A percentile compares a stretch with the other conserved stretches of the same genome.
phyloP scores from a whole-genome alignment of 2,329 filamentous ascomycete species.

The Trichophyton simii region DNA sequence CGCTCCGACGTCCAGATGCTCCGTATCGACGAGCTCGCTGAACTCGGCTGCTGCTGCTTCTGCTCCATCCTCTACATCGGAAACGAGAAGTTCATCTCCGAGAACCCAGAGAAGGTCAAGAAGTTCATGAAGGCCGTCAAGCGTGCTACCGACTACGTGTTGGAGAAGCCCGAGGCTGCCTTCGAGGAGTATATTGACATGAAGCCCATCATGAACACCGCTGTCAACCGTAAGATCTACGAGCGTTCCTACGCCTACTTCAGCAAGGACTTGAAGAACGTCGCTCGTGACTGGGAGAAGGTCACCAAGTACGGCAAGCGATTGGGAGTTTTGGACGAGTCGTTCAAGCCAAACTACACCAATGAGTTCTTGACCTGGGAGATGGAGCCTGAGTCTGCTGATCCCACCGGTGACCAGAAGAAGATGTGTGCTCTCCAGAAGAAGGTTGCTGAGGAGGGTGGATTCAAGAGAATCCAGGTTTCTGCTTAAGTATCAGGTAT shows the following conservation, averaged over 20 bases:
- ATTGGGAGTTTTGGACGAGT: conserved; percentile 51
- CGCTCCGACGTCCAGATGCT: conserved; percentile 64
- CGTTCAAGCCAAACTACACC: conserved; percentile 61
- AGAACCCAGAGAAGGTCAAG: conserved; percentile 52
- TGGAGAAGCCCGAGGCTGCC: conserved; percentile 49
- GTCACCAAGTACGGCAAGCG: conserved; percentile 66
- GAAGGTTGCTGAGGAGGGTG: conserved; percentile 51
- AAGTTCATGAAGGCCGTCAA: conserved; percentile 63
- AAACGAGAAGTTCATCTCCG: conserved; percentile 56
- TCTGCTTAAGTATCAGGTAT: conserved; percentile 6
- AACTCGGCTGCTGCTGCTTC: conserved; percentile 74
- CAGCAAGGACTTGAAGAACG: conserved; percentile 61
- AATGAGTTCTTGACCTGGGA: conserved; percentile 57
- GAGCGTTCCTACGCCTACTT: conserved; percentile 69
- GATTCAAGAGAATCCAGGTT: conserved; percentile 36
- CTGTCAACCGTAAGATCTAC: conserved; percentile 65
- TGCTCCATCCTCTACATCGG: conserved; percentile 71
- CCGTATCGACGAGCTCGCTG: conserved; percentile 66
- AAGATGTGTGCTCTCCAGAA: conserved; percentile 58
- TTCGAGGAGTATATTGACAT: conserved; percentile 59
- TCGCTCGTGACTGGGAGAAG: conserved; percentile 61
- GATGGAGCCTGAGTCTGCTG: conserved; percentile 50
- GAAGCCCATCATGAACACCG: conserved; percentile 57
- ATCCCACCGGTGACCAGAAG: conserved; percentile 63
- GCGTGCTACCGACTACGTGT: conserved; percentile 59